Evolutionary conservation across 306 rosid species (phyloP), one percentile per base, ranked within the genome.

Genomic region (Gillenia trifoliata): DNA sequence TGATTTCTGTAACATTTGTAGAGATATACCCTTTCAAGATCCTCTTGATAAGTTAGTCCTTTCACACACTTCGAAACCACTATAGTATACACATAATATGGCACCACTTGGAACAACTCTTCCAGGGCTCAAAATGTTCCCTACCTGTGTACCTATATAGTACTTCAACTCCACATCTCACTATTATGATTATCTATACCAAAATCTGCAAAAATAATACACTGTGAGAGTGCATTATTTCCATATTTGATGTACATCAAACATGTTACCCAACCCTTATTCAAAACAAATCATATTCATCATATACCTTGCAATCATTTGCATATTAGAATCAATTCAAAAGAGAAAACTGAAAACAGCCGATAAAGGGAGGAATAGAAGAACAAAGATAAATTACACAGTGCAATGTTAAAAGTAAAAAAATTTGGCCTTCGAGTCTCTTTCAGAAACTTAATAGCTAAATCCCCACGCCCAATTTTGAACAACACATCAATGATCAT

Each of bases 401-500:
- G 66, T 8, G 86, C 83, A 67, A 78, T 79, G 72, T 80, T 77
- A 77, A 81, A 90, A 43, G 92, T 84, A 70, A 85, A 78, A 77
- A 86, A 90, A 43, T 84, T 90, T 16, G 91, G 91, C 57, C 55
- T 15, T 50, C 17, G 52, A 0, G 72, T 83, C 65, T 88, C 74
- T 65, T 76, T 66, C 66, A 82, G 78, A 68, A 83, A 81, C 54
- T 66, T 61, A 29, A 84, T 25, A 43, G 92, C 86, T 13, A 64
- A 60, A 73, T 75, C 71, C 8, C 75, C 74, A 54, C 56, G 72
- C 0, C 82, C 84, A 61, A 64, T 80, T 76, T 79, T 90, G 76
- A 88, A 88, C 23, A 70, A 73, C n/a, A 77, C 81, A 71, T 90
- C 92, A 81, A 90, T 83, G 30, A 86, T 43, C 47, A 86, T 73